These are phyloP conservation scores for Sporothrix curviconia DNA, from an alignment of 2,329 filamentous ascomycete genomes.

Conservation along the genomic window DNA sequence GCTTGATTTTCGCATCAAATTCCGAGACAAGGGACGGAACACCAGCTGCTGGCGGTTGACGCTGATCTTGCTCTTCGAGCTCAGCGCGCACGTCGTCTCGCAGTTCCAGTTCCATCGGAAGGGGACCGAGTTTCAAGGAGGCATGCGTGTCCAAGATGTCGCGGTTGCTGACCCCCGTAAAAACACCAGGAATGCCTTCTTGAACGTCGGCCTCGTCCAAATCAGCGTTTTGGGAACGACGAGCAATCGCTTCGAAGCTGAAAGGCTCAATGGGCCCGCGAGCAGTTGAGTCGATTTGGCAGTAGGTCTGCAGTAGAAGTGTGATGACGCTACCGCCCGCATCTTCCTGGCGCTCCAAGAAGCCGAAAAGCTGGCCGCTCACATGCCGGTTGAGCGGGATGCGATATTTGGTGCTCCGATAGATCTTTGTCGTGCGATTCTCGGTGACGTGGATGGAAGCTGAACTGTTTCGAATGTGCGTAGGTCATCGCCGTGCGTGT, in stretches of 20 bases:
- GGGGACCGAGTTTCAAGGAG: slow-evolving; percentile 66
- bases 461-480: slow-evolving; percentile 66
- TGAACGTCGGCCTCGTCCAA: slow-evolving; percentile 57
- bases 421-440: slow-evolving; percentile 72
- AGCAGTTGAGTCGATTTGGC: slow-evolving; percentile 51
- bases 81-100: slow-evolving; percentile 82
- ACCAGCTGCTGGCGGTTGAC: slow-evolving; percentile 64
- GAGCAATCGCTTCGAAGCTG: slow-evolving; percentile 55
- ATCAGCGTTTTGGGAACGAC: slow-evolving; percentile 52
- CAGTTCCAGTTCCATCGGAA: slow-evolving; percentile 77
- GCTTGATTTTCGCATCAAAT: slow-evolving; percentile 81
- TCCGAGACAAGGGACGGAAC: slow-evolving; percentile 73
- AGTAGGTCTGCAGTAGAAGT: slow-evolving; percentile 59
- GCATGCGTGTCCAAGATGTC: slow-evolving; percentile 51
- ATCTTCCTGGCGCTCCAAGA: slow-evolving; percentile 78
- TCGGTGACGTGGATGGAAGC: slow-evolving; percentile 71
- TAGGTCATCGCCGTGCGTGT: slow-evolving; percentile 73
- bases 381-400: slow-evolving; percentile 83
- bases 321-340: slow-evolving; percentile 74
- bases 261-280: slow-evolving; percentile 59
- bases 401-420: slow-evolving; percentile 80
- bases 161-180: slow-evolving; percentile 55
- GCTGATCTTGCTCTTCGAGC: slow-evolving; percentile 76
- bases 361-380: slow-evolving; percentile 76
- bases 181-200: slow-evolving; percentile 58